These are phyloP conservation scores for Dillenia turbinata DNA, from an alignment of 164 flowering plant species.

Conservation along the genomic window DNA sequence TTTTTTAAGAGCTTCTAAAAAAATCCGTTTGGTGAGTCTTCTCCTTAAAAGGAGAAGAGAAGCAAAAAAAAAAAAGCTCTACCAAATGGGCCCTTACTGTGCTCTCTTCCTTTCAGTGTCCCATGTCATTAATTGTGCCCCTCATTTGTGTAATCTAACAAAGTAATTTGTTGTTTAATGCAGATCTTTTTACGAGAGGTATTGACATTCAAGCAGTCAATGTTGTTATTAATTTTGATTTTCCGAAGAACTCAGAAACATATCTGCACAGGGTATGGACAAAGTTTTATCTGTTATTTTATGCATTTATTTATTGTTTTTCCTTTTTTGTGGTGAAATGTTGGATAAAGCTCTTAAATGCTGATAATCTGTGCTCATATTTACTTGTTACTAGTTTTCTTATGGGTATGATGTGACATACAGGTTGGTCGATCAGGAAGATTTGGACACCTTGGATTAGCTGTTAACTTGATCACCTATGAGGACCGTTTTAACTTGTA, in stretches of 20 bases:
- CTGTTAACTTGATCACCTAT: slow-evolving; percentile 93
- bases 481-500: slow-evolving; percentile 99
- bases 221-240: slow-evolving; percentile 97
- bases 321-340: slow-evolving; percentile 4
- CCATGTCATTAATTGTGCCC: no score
- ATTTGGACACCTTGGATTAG: slow-evolving; percentile 98
- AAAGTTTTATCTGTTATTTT: no score
- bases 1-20: no score
- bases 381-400: not conserved
- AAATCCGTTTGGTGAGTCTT: no score
- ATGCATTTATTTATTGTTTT: no score
- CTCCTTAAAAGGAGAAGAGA: no score
- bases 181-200: slow-evolving; percentile 97
- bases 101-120: no score
- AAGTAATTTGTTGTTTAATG: slow-evolving; percentile 1
- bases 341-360: not conserved
- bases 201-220: slow-evolving; percentile 99
- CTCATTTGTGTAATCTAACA: no score
- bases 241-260: slow-evolving; percentile 94
- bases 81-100: no score
- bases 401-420: not conserved
- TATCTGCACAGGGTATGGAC: slow-evolving; percentile 83
- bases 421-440: slow-evolving; percentile 99
- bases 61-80: no score
- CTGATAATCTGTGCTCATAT: not conserved